A percentile compares a stretch with the other conserved stretches of the same genome.
Evolutionary conservation across 2,329 filamentous ascomycete genomes (phyloP).

Genomic region (Colletotrichum gloeosporioides): DNA sequence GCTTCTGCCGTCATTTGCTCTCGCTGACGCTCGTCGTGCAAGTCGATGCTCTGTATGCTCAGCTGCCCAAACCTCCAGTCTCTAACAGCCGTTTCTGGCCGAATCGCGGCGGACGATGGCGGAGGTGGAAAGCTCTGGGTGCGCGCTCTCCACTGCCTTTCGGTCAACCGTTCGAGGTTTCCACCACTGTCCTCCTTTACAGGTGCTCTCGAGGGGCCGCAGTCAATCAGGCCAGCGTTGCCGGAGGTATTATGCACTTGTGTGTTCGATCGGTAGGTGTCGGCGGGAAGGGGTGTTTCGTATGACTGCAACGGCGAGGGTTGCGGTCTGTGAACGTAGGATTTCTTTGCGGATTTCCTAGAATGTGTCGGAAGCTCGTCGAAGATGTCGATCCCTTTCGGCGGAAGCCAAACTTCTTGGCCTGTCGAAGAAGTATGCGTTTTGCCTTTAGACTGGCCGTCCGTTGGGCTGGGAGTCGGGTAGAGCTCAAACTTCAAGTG

Average conservation of each 20-base stretch:
- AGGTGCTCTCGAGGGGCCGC: conserved; percentile 46
- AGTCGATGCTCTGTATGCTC: conserved; percentile 81
- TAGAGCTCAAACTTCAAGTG: conserved; percentile 73
- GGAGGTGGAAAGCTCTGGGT: conserved; percentile 48
- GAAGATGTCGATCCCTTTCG: conserved; percentile 55
- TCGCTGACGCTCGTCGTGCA: conserved; percentile 42
- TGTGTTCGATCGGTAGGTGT: not conserved
- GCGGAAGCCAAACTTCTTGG: conserved; percentile 55
- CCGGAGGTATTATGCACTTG: not conserved
- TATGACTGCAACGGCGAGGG: conserved; percentile 16
- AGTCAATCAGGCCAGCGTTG: conserved; percentile 50
- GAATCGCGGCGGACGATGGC: conserved; percentile 47
- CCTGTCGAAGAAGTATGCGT: not conserved
- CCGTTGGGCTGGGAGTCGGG: conserved; percentile 44
- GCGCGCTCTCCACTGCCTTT: conserved; percentile 45
- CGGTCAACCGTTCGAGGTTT: conserved; percentile 43
- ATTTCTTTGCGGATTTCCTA: conserved; percentile 26
- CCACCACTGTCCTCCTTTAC: conserved; percentile 31
- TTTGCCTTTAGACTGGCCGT: conserved; percentile 10
- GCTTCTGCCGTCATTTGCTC: conserved; percentile 38
- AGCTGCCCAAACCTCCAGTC: conserved; percentile 89
- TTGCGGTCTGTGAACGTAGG: conserved; percentile 2
- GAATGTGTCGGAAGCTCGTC: conserved; percentile 59
- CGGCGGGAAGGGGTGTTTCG: conserved; percentile 11
- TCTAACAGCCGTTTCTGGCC: conserved; percentile 52